Evolutionary conservation across 2,329 filamentous ascomycete species (phyloP), one percentile per base, ranked within the genome.

Genomic region (Neopestalotiopsis sp.): DNA sequence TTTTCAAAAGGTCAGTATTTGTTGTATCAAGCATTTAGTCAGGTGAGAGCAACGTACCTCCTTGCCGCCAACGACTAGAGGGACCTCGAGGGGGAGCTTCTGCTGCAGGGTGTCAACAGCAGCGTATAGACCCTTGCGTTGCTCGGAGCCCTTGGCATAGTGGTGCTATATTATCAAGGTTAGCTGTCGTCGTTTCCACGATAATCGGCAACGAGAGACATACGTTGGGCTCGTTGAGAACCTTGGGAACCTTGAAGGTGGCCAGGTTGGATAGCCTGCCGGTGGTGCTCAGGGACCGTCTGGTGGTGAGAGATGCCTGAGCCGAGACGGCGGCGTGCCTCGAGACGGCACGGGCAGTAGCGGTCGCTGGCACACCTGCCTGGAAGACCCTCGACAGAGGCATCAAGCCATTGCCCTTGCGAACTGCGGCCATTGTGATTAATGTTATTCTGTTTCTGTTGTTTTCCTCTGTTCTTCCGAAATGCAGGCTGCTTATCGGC

Each of bases 151-250:
- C 80, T 96, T 96, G 72, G 87, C 86, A 80, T 97, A 99, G 82
- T 95, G 92, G 84, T 97, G 92, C 94, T 98, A 75, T 68, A 68
- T 67, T 9, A 67, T 56, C 24, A 2, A n/a, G 1, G 24, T 28
- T 28, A 28, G 24, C 24, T 28, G 24, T 28, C 24, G 24, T 1
- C 24, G 3, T 28, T 4, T 28, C 1, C 24, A 28, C 24, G 1
- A 14, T 13, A 20, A 20, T 10, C 13, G 40, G 30, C 32, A 67
- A 66, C 65, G 57, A 28, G 38, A 59, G 42, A 86, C 93, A 81
- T 82, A 97, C 95, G 80, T 98, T 99, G n/a, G 94, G 94, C 84
- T 99, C 96, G 79, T 99, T 99, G 78, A 89, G 85, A 75, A 98
- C 89, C 72, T 90, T 90, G 64, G 96, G 96, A 65, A 95, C 89